Conservation (phyloP, 2,329 filamentous ascomycete genomes). For the Cylindrodendrum hubeiense region DNA sequence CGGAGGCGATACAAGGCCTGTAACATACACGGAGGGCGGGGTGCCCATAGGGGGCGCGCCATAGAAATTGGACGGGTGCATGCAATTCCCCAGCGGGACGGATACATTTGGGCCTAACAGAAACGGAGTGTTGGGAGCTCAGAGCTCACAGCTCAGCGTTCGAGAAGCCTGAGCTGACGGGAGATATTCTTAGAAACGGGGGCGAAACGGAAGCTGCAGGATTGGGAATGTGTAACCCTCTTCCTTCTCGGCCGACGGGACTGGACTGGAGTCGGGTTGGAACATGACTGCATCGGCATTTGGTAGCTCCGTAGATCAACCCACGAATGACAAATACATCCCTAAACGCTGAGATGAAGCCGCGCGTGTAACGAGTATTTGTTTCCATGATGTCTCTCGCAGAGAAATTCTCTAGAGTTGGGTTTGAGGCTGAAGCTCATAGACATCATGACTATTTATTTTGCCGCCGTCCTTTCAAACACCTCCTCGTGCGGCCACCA, state of each 20-base stretch:
- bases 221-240: neutral
- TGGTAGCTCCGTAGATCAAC: neutral
- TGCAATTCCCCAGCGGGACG: neutral
- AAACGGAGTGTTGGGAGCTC: neutral
- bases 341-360: neutral
- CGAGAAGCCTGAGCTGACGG: slow-evolving; percentile 14
- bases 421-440: neutral
- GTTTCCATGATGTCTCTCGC: neutral
- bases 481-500: neutral
- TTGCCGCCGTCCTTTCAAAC: neutral
- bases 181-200: slow-evolving; percentile 5
- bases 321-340: neutral
- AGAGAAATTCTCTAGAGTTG: neutral
- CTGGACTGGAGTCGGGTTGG: neutral
- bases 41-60: slow-evolving; percentile 4
- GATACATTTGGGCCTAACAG: neutral
- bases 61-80: slow-evolving; percentile 4
- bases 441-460: neutral
- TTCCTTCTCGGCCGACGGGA: neutral
- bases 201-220: neutral
- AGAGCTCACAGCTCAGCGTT: neutral
- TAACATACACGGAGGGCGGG: slow-evolving; percentile 4
- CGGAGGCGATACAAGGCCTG: slow-evolving; percentile 9
- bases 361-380: neutral
- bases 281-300: neutral